Conservation (phyloP, 192 early-diverging fungal genomes). For the Coemansia sp. region DNA sequence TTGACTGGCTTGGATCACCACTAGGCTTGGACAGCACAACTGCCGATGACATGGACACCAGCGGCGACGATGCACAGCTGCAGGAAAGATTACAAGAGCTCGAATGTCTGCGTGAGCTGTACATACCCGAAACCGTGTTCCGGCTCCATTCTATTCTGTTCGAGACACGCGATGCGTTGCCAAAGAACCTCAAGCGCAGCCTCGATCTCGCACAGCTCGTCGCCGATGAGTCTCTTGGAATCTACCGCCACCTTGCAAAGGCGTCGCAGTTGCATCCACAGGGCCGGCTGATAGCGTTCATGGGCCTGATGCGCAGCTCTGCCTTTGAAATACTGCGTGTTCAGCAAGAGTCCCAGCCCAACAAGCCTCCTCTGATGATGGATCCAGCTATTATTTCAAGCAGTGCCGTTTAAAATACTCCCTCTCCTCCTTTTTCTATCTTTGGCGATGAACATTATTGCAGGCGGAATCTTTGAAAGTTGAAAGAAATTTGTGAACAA, state of each 20-base stretch:
- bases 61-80: neutral
- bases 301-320: conserved; percentile 55
- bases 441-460: neutral
- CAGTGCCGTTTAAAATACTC: conserved; percentile 15
- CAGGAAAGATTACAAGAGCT: conserved; percentile 44
- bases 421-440: neutral
- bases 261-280: conserved; percentile 37
- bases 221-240: conserved; percentile 50
- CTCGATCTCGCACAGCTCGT: conserved; percentile 60
- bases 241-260: conserved; percentile 54
- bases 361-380: conserved; percentile 34
- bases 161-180: conserved; percentile 59
- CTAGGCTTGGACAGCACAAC: conserved; percentile 12
- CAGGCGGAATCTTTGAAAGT: neutral
- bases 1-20: conserved; percentile 36
- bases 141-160: conserved; percentile 69
- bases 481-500: conserved; percentile 1
- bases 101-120: conserved; percentile 54
- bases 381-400: conserved; percentile 14
- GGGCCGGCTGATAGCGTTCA: conserved; percentile 50
- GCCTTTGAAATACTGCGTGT: conserved; percentile 47
- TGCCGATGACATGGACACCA: neutral
- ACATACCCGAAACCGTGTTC: conserved; percentile 67
- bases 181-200: conserved; percentile 56
- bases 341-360: conserved; percentile 37